A percentile compares a stretch with the other conserved stretches of the same genome.
phyloP scores from a whole-genome alignment of 75 land plant genomes.

The Gnetum montanum region DNA sequence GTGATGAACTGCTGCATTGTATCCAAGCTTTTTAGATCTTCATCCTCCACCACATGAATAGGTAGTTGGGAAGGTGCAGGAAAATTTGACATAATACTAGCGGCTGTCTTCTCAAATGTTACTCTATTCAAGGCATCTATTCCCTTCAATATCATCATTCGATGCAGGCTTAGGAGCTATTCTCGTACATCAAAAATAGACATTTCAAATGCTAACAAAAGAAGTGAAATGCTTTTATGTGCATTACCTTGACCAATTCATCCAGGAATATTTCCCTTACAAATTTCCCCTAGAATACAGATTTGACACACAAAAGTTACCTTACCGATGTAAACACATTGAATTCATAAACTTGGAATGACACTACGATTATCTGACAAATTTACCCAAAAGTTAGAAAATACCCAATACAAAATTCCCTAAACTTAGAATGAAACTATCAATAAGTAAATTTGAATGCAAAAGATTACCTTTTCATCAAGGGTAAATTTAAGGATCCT shows the following conservation, averaged over 20 bases:
- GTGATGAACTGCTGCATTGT: conserved; percentile 47
- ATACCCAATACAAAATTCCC: no score
- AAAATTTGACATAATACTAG: conserved; percentile 21
- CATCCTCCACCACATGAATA: conserved; percentile 38
- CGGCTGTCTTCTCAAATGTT: conserved; percentile 36
- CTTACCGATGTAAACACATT: not conserved
- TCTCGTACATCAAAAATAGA: no score
- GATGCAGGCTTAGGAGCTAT: no score
- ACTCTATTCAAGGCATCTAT: conserved; percentile 78
- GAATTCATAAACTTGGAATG: no score
- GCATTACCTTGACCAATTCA: conserved; percentile 89
- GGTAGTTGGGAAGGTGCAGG: conserved; percentile 22
- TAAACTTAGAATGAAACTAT: no score
- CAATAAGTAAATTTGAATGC: no score
- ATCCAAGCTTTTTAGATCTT: conserved; percentile 61
- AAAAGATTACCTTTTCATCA: conserved; percentile 46
- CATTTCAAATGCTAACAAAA: no score
- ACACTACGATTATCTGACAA: no score
- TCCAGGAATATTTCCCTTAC: conserved; percentile 76
- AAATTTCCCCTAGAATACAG: conserved; percentile 58
- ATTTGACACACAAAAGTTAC: not conserved
- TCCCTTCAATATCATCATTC: conserved; percentile 67
- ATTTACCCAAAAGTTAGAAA: no score
- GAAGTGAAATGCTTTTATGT: no score
- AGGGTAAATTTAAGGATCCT: conserved; percentile 53